These are phyloP conservation scores for Casuarina cunninghamiana DNA, from an alignment of 306 rosid genomes.

Conservation along the genomic window DNA sequence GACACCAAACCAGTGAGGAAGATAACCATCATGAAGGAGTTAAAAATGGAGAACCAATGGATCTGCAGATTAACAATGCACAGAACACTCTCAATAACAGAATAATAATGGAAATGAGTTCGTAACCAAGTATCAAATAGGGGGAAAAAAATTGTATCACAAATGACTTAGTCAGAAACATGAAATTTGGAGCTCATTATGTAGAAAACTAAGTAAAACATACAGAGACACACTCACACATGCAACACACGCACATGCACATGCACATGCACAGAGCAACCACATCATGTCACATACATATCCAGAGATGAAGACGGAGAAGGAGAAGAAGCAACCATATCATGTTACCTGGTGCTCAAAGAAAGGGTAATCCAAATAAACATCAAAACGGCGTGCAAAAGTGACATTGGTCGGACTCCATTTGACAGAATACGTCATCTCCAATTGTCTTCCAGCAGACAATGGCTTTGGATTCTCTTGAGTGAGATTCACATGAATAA, in stretches of 20 bases:
- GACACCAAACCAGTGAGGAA: constrained; percentile 99
- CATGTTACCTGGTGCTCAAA: constrained; percentile 92
- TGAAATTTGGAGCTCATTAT: constrained; percentile 1
- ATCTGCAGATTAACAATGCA: constrained; percentile 57
- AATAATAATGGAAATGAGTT: not conserved
- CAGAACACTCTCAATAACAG: constrained; percentile 26
- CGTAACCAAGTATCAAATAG: constrained; percentile 20
- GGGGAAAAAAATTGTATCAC: not conserved
- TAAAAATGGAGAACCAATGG: constrained; percentile 99
- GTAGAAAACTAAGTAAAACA: not conserved
- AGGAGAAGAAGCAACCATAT: not conserved
- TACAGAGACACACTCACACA: too few species aligned
- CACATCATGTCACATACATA: constrained; percentile 34
- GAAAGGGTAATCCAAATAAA: constrained; percentile 93
- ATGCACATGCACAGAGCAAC: not conserved
- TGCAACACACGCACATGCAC: not conserved
- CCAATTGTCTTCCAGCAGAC: constrained; percentile 63
- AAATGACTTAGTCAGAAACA: constrained; percentile 14
- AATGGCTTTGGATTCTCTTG: constrained; percentile 78
- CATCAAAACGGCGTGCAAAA: constrained; percentile 90
- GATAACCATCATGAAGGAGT: constrained; percentile 99
- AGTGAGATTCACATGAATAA: constrained; percentile 91
- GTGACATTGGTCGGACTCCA: constrained; percentile 80
- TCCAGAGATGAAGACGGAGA: not conserved
- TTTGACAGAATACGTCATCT: constrained; percentile 84